Evolutionary conservation across 2,329 filamentous ascomycete genomes (phyloP).

Genomic region (Aspergillus ustus): DNA sequence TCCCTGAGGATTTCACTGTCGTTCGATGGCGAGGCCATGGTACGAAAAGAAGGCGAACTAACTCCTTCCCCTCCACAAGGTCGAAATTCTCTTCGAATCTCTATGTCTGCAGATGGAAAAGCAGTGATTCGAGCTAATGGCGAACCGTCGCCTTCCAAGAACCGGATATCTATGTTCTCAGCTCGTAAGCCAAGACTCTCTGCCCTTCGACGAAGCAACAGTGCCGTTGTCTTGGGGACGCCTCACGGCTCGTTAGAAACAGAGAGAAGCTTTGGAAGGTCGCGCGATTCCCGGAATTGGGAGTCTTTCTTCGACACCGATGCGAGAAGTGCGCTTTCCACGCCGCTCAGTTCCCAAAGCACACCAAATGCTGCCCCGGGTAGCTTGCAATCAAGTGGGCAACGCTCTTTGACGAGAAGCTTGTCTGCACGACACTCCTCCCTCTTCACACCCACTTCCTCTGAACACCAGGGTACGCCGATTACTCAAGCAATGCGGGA

Average conservation of each 20-base stretch:
- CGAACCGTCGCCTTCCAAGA: slow-evolving; percentile 69
- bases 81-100: slow-evolving; percentile 68
- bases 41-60: slow-evolving; percentile 43
- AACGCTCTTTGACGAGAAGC: slow-evolving; percentile 54
- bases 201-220: slow-evolving; percentile 71
- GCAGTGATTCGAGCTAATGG: slow-evolving; percentile 78
- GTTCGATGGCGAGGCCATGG: slow-evolving; percentile 46
- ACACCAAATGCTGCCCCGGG: slow-evolving; percentile 70
- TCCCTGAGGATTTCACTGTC: slow-evolving; percentile 48
- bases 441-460: slow-evolving; percentile 38
- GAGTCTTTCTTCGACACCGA: slow-evolving; percentile 87
- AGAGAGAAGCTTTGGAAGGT: slow-evolving; percentile 69
- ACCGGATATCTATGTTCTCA: slow-evolving; percentile 54
- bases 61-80: slow-evolving; percentile 48
- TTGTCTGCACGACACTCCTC: slow-evolving; percentile 60
- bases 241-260: slow-evolving; percentile 59
- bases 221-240: slow-evolving; percentile 64
- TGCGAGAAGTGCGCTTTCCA: slow-evolving; percentile 74
- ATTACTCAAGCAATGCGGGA: slow-evolving; percentile 48
- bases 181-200: slow-evolving; percentile 55
- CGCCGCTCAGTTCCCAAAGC: slow-evolving; percentile 79
- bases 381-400: slow-evolving; percentile 73
- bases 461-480: slow-evolving; percentile 53
- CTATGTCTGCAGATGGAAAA: slow-evolving; percentile 85
- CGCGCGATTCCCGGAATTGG: slow-evolving; percentile 87